phyloP scores from a whole-genome alignment of 176 grass and related monocot genomes.

The Aegilops bicornis region DNA sequence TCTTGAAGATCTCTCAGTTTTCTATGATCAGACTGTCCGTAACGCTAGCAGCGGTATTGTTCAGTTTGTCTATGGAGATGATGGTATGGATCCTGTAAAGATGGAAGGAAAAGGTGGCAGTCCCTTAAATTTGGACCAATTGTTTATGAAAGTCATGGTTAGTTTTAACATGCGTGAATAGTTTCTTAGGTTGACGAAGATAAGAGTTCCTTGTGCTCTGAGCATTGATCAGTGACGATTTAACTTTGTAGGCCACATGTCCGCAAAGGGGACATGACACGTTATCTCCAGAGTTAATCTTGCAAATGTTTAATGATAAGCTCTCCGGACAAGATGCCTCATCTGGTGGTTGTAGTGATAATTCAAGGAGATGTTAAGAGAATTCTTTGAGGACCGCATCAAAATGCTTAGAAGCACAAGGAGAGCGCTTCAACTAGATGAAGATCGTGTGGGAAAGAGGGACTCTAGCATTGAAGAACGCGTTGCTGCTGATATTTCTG shows the following conservation, averaged over 20 bases:
- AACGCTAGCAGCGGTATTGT: slow-evolving; percentile 83
- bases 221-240: slow-evolving; percentile 10
- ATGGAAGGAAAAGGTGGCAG: slow-evolving; percentile 90
- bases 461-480: slow-evolving; percentile 42
- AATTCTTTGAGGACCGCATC: slow-evolving; percentile 64
- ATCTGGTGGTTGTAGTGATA: slow-evolving; percentile 57
- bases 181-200: slow-evolving; percentile 13
- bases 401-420: slow-evolving; percentile 52
- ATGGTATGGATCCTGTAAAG: slow-evolving; percentile 99
- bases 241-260: slow-evolving; percentile 74
- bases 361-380: slow-evolving; percentile 56
- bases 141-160: slow-evolving; percentile 97
- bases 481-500: slow-evolving; percentile 84
- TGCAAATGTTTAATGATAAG: slow-evolving; percentile 52
- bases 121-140: slow-evolving; percentile 93
- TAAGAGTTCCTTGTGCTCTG: background rate
- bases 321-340: slow-evolving; percentile 45
- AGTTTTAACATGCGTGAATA: slow-evolving; percentile 29
- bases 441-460: slow-evolving; percentile 40
- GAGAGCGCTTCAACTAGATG: slow-evolving; percentile 57
- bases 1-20: slow-evolving; percentile 90
- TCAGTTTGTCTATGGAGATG: slow-evolving; percentile 96
- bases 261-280: slow-evolving; percentile 50
- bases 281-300: slow-evolving; percentile 63
- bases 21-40: slow-evolving; percentile 90